Base-by-base conservation (phyloP, 441 rosid genomes). In the Euphorbia schlechtendalii region DNA sequence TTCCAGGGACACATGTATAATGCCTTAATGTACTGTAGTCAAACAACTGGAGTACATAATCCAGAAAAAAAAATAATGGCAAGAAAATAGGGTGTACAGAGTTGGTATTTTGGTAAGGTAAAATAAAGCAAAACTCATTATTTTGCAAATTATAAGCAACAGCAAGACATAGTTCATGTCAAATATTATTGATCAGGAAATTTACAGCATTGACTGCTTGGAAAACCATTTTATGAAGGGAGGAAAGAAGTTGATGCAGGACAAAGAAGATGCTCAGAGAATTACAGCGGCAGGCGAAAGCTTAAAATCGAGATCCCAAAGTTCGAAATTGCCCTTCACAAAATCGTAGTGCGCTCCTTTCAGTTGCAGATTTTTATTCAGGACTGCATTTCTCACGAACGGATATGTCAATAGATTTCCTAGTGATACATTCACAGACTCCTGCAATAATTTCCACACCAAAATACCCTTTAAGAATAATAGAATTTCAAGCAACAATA, bases 401-500 rank as follows among this genome's bases (percentile, higher is more conserved):
- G 99, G 97, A 64, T 93, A 93, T 3, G 99, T 90, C 83, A 93
- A 68, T 4, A 93, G 78, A 80, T 93, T 90, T 18, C 89, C 93
- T 20, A 93, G 82, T 0, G 98, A 93, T 20, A 90, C 93, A 71
- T 93, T 93, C 81, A 93, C 97, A 62, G 95, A 89, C 74, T 90
- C 98, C 96, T 92, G 81, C 81, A 84, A 46, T 63, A 25, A 52
- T 59, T 40, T 38, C 21, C 34, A 36, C 63, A 59, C 1, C 15
- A 59, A 59, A 1, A 3, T 46, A 36, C 6, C 13, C 40, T 2
- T 11, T 57, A 30, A 32, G 38, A 4, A 56, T 38, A 32, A 6
- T 1, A 32, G 21, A 2, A 30, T 57, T 32, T 17, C n/a, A n/a
- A n/a, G n/a, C n/a, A n/a, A n/a, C n/a, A n/a, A n/a, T n/a, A n/a